Conservation (phyloP, 257 asterid genomes). For the Solanum ahanhuiri region DNA sequence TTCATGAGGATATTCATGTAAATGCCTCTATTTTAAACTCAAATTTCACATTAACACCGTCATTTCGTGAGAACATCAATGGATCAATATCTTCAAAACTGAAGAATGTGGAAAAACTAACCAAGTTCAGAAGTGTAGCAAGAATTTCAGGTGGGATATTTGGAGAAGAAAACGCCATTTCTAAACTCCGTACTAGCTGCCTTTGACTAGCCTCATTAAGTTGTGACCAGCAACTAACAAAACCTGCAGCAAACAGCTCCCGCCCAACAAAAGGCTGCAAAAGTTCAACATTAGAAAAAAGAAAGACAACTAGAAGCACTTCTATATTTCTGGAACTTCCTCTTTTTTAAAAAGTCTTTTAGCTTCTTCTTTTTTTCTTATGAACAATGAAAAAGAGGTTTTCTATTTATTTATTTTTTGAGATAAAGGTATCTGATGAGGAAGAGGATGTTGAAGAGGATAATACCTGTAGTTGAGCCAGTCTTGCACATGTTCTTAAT, state of each 20-base stretch:
- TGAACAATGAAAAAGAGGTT: not conserved
- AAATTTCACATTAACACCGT: not conserved
- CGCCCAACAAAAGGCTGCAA: conserved; percentile 97
- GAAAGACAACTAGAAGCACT: not conserved
- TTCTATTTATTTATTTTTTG: not conserved
- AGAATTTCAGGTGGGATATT: conserved; percentile 98
- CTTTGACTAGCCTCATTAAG: conserved; percentile 73
- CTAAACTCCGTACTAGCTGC: conserved; percentile 83
- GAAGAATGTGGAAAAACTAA: conserved; percentile 14
- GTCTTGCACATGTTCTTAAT: conserved; percentile 87
- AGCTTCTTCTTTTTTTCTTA: not conserved
- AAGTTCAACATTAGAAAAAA: conserved; percentile 13
- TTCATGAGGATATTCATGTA: no score
- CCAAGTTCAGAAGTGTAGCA: conserved; percentile 96
- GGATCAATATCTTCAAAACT: not conserved
- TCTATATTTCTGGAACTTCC: not conserved
- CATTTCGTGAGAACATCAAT: not conserved
- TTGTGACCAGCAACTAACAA: conserved; percentile 98
- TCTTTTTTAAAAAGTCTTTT: not conserved
- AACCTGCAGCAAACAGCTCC: conserved; percentile 97
- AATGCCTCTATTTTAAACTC: not conserved
- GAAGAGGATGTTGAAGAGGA: conserved; percentile 2
- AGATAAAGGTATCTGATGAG: not conserved
- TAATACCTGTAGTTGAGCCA: conserved; percentile 89
- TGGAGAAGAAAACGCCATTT: conserved; percentile 97